Evolutionary conservation across 2,329 filamentous ascomycete genomes (phyloP).

Genomic region (Zasmidium angulare): DNA sequence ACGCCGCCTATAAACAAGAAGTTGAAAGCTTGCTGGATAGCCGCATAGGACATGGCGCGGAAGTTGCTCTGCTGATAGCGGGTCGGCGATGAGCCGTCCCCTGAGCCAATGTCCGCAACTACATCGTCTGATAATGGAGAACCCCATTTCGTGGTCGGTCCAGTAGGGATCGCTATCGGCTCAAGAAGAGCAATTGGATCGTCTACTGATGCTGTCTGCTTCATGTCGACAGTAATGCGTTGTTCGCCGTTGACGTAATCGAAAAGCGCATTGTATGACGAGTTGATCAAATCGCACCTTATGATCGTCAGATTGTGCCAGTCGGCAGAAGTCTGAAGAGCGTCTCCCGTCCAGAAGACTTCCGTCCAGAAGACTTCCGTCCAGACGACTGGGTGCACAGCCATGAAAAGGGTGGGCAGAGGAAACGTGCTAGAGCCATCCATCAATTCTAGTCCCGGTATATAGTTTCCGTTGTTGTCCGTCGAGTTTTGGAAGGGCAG

Average conservation of each 20-base stretch:
- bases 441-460: no score
- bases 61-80: not conserved
- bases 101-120: not conserved
- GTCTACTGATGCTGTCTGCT: not conserved
- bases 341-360: no score
- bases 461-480: no score
- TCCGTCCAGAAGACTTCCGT: no score
- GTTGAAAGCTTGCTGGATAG: not conserved
- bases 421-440: no score
- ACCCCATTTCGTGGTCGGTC: not conserved
- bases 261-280: not conserved
- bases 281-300: not conserved
- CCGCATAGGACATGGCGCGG: not conserved
- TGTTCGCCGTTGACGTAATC: not conserved
- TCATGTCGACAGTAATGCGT: not conserved
- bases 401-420: no score
- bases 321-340: no score
- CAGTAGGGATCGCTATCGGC: not conserved
- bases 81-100: not conserved
- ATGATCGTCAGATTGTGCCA: not conserved
- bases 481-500: no score
- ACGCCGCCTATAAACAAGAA: not conserved
- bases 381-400: no score
- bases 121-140: not conserved
- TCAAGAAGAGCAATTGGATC: not conserved